phyloP scores from a whole-genome alignment of 1,284 basidiomycete genomes.

The Cystobasidium slooffiae region DNA sequence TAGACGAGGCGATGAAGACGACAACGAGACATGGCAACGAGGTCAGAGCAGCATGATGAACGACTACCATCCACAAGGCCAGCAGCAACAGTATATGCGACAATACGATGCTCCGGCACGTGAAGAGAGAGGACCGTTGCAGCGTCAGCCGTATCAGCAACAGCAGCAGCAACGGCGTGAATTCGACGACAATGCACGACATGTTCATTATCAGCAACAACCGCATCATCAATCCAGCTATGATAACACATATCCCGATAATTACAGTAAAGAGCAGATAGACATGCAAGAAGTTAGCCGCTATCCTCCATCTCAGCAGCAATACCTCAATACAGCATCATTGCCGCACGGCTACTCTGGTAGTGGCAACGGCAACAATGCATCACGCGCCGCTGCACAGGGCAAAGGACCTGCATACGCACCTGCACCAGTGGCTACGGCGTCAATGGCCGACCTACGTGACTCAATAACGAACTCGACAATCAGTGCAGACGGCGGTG shows the following conservation, averaged over 20 bases:
- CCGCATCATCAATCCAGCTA: not conserved
- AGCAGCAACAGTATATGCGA: not conserved
- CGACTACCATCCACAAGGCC: not conserved
- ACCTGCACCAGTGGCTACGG: slow-evolving; percentile 15
- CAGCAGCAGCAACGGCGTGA: not conserved
- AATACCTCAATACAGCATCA: slow-evolving; percentile 1
- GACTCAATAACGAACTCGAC: slow-evolving; percentile 8
- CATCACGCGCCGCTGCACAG: not conserved
- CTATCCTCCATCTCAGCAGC: slow-evolving; percentile 15
- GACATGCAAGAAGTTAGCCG: slow-evolving; percentile 22
- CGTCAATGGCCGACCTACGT: slow-evolving; percentile 25
- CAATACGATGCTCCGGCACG: not conserved
- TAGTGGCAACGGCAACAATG: not conserved
- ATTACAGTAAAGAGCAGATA: not conserved
- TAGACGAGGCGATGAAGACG: slow-evolving; percentile 6
- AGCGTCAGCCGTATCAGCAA: not conserved
- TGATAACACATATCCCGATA: not conserved
- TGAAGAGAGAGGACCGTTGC: not conserved
- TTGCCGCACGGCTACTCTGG: not conserved
- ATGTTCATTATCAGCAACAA: slow-evolving; percentile 2
- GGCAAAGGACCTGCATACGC: slow-evolving; percentile 12
- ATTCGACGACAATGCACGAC: slow-evolving; percentile 7
- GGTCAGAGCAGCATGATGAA: not conserved
- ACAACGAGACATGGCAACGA: not conserved
- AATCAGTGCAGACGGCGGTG: not conserved